Evolutionary conservation across 163 green algal genomes (phyloP).

Genomic region (Scenedesmus sp.): DNA sequence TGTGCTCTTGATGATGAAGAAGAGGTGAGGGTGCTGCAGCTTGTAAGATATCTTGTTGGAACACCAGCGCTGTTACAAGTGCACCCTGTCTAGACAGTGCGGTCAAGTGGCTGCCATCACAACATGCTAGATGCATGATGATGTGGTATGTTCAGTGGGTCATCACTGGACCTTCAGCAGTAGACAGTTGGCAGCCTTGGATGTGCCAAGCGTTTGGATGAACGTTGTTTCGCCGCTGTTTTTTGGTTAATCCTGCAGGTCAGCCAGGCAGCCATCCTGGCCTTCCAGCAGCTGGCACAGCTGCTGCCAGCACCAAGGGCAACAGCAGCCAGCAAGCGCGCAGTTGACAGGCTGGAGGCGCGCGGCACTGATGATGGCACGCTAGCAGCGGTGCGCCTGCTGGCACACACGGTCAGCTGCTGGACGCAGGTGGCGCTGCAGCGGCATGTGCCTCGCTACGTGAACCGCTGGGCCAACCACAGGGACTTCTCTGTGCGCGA

Average conservation of each 20-base stretch:
- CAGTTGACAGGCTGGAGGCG: constrained; percentile 34
- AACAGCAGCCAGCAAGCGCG: constrained; percentile 42
- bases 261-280: constrained; percentile 30
- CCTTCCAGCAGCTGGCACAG: constrained; percentile 40
- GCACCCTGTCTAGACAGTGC: too few species aligned
- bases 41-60: too few species aligned
- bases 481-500: constrained; percentile 48
- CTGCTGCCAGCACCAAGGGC: constrained; percentile 35
- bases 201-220: neutral
- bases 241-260: constrained; percentile 28
- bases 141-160: too few species aligned
- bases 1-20: constrained; percentile 45
- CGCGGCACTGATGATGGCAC: constrained; percentile 32
- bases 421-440: constrained; percentile 49
- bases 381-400: constrained; percentile 37
- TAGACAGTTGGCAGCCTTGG: neutral
- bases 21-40: constrained; percentile 16
- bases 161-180: neutral
- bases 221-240: neutral
- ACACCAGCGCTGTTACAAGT: too few species aligned
- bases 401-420: constrained; percentile 31
- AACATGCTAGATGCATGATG: neutral
- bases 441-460: constrained; percentile 32
- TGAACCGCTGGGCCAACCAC: constrained; percentile 48
- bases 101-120: neutral